Evolutionary conservation across 2,329 filamentous ascomycete species (phyloP).

Genomic region (Exophiala spinifera): DNA sequence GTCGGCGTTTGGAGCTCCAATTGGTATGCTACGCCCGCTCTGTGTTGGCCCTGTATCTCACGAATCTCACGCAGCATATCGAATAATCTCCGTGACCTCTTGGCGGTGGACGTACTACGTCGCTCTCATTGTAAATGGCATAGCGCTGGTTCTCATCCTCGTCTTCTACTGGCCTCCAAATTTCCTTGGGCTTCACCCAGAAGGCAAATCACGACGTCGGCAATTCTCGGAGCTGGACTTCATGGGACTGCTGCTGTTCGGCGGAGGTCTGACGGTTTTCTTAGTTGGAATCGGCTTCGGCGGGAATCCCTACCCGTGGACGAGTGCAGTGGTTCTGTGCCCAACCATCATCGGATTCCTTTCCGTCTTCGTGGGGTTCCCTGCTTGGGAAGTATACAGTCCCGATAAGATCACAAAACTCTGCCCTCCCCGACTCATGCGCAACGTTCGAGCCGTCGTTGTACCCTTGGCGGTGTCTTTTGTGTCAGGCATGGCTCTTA

Average conservation of each 20-base stretch:
- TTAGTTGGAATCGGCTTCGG: constrained; percentile 22
- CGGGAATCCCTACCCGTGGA: constrained; percentile 23
- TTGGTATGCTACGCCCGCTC: constrained; percentile 1
- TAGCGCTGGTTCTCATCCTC: constrained; percentile 10
- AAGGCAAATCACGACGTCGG: constrained; percentile 16
- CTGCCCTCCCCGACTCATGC: constrained; percentile 9
- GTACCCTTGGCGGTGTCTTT: constrained; percentile 3
- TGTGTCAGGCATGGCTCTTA: neutral
- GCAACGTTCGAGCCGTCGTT: constrained; percentile 6
- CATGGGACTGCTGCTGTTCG: constrained; percentile 20
- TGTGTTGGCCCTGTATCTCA: too few species aligned
- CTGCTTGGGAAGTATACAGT: constrained; percentile 12
- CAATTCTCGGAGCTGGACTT: constrained; percentile 24
- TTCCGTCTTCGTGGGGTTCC: constrained; percentile 12
- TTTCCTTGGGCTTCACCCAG: constrained; percentile 15
- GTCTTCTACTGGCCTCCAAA: constrained; percentile 19
- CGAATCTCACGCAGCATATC: constrained; percentile 7
- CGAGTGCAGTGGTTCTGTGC: constrained; percentile 8
- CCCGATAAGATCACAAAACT: constrained; percentile 10
- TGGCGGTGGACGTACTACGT: constrained; percentile 19
- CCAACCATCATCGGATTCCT: constrained; percentile 11
- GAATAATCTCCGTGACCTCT: neutral
- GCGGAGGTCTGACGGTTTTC: constrained; percentile 20
- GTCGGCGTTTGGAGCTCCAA: constrained; percentile 10
- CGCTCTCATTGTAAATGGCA: constrained; percentile 6